Conservation (phyloP, 805 yeast genomes). For the Metschnikowia vanudenii region DNA sequence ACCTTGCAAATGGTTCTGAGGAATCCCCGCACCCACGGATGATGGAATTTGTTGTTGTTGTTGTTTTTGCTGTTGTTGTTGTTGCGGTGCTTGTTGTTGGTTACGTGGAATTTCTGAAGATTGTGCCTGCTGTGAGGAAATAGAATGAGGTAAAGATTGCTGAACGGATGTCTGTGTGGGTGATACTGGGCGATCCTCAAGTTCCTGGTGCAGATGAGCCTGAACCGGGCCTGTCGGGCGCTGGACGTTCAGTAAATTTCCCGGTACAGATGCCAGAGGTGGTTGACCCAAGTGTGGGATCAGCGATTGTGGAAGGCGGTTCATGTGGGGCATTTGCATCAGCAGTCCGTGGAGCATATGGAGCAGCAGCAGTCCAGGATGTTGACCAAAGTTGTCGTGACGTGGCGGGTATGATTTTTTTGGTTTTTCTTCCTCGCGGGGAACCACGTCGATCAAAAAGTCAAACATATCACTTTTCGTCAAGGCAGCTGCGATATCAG, state of each 20-base stretch:
- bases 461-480: constrained; percentile 97
- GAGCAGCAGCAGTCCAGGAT: constrained; percentile 13
- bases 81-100: not conserved
- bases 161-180: not conserved
- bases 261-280: not conserved
- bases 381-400: constrained; percentile 22
- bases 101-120: not conserved
- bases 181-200: not conserved
- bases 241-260: not conserved
- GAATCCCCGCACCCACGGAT: not conserved
- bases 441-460: constrained; percentile 92
- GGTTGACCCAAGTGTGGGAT: not conserved
- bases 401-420: constrained; percentile 33
- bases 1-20: not conserved
- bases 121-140: too few species aligned
- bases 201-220: not conserved
- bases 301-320: not conserved
- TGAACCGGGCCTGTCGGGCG: not conserved
- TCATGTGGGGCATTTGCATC: constrained; percentile 9
- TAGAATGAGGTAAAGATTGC: not conserved
- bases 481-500: constrained; percentile 93
- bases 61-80: not conserved
- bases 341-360: constrained; percentile 16
- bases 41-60: not conserved
- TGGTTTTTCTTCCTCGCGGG: constrained; percentile 76